These are phyloP conservation scores for Talaromyces ruber DNA, from an alignment of 495 filamentous ascomycete genomes.

Conservation along the genomic window DNA sequence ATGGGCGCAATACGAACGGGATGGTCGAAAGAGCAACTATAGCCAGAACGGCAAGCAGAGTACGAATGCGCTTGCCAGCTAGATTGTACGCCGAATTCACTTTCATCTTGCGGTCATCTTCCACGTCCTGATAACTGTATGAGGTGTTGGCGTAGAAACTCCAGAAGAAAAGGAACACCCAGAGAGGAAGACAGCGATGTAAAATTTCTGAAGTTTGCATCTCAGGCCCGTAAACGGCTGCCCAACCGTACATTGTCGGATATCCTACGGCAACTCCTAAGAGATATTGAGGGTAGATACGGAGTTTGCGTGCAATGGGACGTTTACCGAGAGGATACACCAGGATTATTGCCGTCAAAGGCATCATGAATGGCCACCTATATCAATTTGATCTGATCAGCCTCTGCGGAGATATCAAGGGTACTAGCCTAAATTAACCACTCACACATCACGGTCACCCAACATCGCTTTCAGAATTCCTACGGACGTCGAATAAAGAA, in stretches of 20 bases:
- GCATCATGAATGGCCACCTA: background rate
- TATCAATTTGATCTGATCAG: background rate
- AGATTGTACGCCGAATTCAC: conserved; percentile 10
- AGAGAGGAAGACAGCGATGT: background rate
- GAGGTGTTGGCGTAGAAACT: conserved; percentile 10
- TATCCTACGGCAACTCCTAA: background rate
- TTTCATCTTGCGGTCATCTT: conserved; percentile 8
- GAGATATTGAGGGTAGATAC: conserved; percentile 5
- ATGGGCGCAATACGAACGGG: background rate
- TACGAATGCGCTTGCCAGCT: background rate
- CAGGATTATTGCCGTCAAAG: background rate
- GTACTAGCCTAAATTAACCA: no score
- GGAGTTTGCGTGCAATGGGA: background rate
- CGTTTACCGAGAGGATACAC: conserved; percentile 4
- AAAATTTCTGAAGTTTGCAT: background rate
- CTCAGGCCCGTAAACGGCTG: background rate
- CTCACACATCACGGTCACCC: background rate
- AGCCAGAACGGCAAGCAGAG: background rate
- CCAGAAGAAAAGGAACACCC: conserved; percentile 7
- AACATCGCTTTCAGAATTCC: background rate
- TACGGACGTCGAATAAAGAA: background rate
- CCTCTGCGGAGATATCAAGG: background rate
- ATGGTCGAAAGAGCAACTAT: background rate
- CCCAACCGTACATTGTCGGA: background rate
- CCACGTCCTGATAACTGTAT: conserved; percentile 12